Evolutionary conservation across 2,329 filamentous ascomycete genomes (phyloP).

Genomic region (Hypoxylon sp.): DNA sequence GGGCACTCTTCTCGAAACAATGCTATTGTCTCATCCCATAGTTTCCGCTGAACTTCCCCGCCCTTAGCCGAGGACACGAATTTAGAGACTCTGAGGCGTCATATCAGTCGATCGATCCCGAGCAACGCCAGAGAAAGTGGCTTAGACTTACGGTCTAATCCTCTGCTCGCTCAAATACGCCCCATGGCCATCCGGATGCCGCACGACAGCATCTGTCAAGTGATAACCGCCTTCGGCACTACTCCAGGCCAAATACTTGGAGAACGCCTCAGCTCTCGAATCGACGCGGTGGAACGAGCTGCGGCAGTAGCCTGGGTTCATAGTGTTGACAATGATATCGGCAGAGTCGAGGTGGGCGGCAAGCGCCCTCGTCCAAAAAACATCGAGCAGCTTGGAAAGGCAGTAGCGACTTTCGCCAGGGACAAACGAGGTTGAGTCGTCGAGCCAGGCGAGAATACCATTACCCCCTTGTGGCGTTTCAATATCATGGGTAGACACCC

Average conservation of each 20-base stretch:
- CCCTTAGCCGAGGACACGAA: constrained; percentile 34
- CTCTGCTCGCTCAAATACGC: constrained; percentile 40
- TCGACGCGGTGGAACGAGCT: constrained; percentile 44
- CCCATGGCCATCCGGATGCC: constrained; percentile 36
- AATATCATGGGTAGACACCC: constrained; percentile 22
- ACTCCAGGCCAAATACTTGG: constrained; percentile 29
- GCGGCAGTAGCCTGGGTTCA: constrained; percentile 42
- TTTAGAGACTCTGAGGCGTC: constrained; percentile 22
- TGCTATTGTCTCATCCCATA: constrained; percentile 42
- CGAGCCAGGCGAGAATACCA: constrained; percentile 34
- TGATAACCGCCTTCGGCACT: constrained; percentile 32
- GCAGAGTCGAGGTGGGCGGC: constrained; percentile 26
- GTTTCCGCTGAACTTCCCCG: constrained; percentile 23
- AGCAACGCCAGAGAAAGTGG: neutral
- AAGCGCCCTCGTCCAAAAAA: constrained; percentile 42
- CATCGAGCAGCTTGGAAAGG: constrained; percentile 41
- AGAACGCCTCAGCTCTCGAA: constrained; percentile 6
- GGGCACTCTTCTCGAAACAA: constrained; percentile 33
- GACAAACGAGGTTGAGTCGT: constrained; percentile 39
- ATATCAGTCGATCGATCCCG: constrained; percentile 1
- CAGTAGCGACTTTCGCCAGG: constrained; percentile 38
- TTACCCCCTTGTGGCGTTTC: constrained; percentile 26
- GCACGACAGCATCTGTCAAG: constrained; percentile 38
- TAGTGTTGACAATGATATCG: constrained; percentile 38
- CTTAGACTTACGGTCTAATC: constrained; percentile 35